A percentile compares a stretch with the other conserved stretches of the same genome.
Evolutionary conservation across 2,329 filamentous ascomycete species (phyloP).

Genomic region (Calonectria pteridis): DNA sequence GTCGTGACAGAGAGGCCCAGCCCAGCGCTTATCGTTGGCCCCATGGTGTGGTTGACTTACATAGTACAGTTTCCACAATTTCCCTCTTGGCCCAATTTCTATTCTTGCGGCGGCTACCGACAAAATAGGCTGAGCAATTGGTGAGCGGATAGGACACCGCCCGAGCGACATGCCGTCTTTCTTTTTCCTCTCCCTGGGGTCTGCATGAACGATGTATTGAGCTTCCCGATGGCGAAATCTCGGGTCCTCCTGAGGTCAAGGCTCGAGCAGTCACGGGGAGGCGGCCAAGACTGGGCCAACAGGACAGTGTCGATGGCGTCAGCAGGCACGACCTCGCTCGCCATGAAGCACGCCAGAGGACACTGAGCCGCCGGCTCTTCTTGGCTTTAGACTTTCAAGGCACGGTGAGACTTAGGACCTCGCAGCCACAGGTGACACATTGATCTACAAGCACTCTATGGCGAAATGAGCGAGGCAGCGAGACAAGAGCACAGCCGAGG

Average conservation of each 20-base stretch:
- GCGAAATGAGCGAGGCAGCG: neutral
- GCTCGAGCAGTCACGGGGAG: neutral
- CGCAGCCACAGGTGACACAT: neutral
- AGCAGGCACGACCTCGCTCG: conserved; percentile 34
- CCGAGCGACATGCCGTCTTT: conserved; percentile 5
- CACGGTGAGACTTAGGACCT: conserved; percentile 7
- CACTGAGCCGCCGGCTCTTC: neutral
- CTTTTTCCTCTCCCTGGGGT: neutral
- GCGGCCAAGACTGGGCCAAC: neutral
- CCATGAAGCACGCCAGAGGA: conserved; percentile 29
- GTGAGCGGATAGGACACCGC: conserved; percentile 10
- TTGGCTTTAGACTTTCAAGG: conserved; percentile 10
- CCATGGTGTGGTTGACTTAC: conserved; percentile 15
- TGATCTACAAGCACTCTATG: conserved; percentile 3
- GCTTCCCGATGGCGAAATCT: conserved; percentile 36
- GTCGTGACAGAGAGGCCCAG: conserved; percentile 1
- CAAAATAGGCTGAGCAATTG: neutral
- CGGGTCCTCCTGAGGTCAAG: conserved; percentile 20
- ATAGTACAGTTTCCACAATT: conserved; percentile 5
- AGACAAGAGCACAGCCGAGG: neutral
- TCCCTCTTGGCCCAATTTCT: conserved; percentile 8
- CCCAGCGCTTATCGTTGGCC: conserved; percentile 20
- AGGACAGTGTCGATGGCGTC: conserved; percentile 34
- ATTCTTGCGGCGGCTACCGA: conserved; percentile 19
- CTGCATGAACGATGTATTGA: conserved; percentile 20